phyloP scores from a whole-genome alignment of 1,284 basidiomycete genomes.

The Puccinia brachypodii region DNA sequence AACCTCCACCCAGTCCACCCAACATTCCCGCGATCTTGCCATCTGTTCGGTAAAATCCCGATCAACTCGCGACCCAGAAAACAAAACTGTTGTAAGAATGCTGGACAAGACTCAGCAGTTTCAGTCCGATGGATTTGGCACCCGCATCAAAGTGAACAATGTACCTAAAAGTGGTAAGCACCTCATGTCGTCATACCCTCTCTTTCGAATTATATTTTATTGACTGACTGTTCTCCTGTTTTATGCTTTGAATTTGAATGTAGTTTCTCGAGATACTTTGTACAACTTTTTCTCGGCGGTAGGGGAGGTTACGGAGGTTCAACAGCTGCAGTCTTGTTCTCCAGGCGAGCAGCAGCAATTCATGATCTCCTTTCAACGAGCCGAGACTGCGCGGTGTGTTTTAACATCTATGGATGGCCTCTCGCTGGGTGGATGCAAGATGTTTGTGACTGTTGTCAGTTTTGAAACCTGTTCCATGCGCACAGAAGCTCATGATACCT shows the following conservation, averaged over 20 bases:
- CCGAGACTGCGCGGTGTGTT: background rate
- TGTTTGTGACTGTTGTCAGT: background rate
- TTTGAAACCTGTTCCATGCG: background rate
- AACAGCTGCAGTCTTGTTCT: background rate
- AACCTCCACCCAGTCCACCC: background rate
- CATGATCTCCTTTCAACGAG: slow-evolving; percentile 13
- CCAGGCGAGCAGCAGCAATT: slow-evolving; percentile 14
- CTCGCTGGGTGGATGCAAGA: slow-evolving; percentile 18
- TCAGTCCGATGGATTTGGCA: slow-evolving; percentile 14
- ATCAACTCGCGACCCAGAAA: slow-evolving; percentile 1
- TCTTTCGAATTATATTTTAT: background rate
- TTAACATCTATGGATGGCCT: slow-evolving; percentile 17
- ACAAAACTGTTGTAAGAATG: slow-evolving; percentile 22
- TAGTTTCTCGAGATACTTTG: slow-evolving; percentile 11
- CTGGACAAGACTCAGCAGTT: slow-evolving; percentile 32
- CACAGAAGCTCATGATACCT: background rate
- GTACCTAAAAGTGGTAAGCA: slow-evolving; percentile 9
- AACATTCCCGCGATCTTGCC: background rate
- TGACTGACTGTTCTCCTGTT: background rate
- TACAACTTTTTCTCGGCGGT: slow-evolving; percentile 21
- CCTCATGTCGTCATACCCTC: background rate
- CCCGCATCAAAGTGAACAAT: slow-evolving; percentile 25
- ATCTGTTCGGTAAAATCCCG: background rate
- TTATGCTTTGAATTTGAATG: background rate
- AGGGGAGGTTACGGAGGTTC: slow-evolving; percentile 1